Evolutionary conservation across 805 yeast genomes (phyloP), one percentile per base, ranked within the genome.

Genomic region (Saccharomycodes ludwigii): DNA sequence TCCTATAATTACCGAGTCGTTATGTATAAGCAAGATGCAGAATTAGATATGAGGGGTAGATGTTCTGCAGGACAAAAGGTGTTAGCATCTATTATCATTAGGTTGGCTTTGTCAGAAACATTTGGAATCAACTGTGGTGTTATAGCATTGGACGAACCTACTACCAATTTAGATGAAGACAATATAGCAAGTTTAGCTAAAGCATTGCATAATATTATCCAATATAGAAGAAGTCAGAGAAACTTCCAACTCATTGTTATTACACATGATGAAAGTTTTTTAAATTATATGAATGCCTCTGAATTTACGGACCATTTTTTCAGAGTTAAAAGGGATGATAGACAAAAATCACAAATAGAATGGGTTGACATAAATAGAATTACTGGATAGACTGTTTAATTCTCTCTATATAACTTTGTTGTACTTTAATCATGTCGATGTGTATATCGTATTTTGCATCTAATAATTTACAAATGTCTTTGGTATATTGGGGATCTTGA

Each of bases 11-110:
- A 88, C 48, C 64, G 96, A 23, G 96, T 91, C 13, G 94, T 86
- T 15, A 91, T 91, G 98, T 75, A 76, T 37, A 91, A 91, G 51
- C 83, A 80, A 46, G 88, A 81, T 37, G 80, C 76, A 1, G 97
- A 91, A 52, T 60, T 91, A 29, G 99, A 91, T 50, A 91, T 91
- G 99, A 69, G 99, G 39, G 99, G 98, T 0, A 61, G 98, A 36
- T 91, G 99, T 52, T 83, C 95, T 2, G 97, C 98, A 0, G 99
- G 99, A 0, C 99, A 91, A 54, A 83, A 85, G 47, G 96, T 91
- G 4, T 57, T 91, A 28, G 95, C 97, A 0, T 78, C 93, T 24
- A 86, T 91, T 29, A 74, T 91, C 20, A 88, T 91, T 35, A 65
- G 99, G 34, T 58, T 91, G 34, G 95, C 96, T 0, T 61, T 91